phyloP scores from a whole-genome alignment of 352 stramenopile genomes.

The Pythium myriotylum region DNA sequence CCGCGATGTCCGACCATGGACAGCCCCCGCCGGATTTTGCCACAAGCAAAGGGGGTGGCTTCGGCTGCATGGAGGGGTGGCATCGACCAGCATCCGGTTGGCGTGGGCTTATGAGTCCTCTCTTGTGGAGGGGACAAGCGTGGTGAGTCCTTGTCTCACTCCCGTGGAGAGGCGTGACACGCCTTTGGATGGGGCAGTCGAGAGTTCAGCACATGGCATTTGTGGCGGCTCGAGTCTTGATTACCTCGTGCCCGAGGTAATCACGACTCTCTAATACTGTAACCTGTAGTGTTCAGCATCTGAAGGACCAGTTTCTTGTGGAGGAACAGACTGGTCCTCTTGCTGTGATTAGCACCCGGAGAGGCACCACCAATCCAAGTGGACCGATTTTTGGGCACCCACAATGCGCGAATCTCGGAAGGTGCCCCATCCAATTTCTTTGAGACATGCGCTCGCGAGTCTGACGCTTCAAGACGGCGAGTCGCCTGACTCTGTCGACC shows the following conservation, averaged over 20 bases:
- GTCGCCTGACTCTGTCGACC: no score
- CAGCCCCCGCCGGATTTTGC: neutral
- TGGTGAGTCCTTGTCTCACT: neutral
- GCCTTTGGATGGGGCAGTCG: neutral
- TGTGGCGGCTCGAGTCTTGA: no score
- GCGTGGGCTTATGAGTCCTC: neutral
- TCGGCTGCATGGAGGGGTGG: no score
- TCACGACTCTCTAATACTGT: no score
- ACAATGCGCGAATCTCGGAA: neutral
- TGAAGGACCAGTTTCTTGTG: neutral
- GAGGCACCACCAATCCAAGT: neutral
- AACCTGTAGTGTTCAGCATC: neutral
- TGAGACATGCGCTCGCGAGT: constrained; percentile 3
- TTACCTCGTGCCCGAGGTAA: no score
- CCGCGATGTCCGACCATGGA: constrained; percentile 1
- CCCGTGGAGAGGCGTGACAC: neutral
- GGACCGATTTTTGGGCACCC: neutral
- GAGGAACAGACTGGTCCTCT: neutral
- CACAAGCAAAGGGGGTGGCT: no score
- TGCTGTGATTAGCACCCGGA: neutral
- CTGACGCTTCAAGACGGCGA: neutral
- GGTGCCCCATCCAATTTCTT: neutral
- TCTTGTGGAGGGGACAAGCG: neutral
- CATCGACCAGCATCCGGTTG: no score
- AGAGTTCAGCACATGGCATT: no score